These are phyloP conservation scores for Leccinellum rugosiceps DNA, from an alignment of 768 basidiomycete genomes.

Conservation along the genomic window DNA sequence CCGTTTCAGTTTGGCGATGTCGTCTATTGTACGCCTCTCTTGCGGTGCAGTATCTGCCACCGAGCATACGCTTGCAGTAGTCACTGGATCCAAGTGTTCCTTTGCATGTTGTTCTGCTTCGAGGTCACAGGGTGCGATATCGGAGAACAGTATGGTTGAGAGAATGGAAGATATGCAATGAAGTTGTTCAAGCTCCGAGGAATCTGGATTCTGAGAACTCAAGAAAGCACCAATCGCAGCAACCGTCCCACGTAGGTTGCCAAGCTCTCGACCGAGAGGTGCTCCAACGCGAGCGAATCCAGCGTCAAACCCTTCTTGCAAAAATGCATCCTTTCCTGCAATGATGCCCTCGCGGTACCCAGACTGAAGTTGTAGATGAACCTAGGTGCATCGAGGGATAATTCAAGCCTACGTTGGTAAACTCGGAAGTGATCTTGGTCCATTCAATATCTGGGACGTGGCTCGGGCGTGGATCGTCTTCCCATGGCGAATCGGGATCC, in stretches of 20 bases:
- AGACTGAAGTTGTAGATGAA: constrained; percentile 44
- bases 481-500: constrained; percentile 56
- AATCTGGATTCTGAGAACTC: constrained; percentile 24
- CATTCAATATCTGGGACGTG: constrained; percentile 54
- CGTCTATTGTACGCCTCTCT: constrained; percentile 36
- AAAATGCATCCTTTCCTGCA: constrained; percentile 80
- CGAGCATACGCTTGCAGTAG: constrained; percentile 41
- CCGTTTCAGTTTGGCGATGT: constrained; percentile 38
- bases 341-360: constrained; percentile 98
- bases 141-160: constrained; percentile 58
- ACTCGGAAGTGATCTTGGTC: constrained; percentile 63
- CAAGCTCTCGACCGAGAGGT: constrained; percentile 74
- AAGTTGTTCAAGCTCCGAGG: constrained; percentile 37
- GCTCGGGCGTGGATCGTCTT: constrained; percentile 39
- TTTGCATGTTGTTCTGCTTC: constrained; percentile 77
- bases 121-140: constrained; percentile 70
- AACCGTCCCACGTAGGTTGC: constrained; percentile 68
- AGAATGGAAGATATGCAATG: constrained; percentile 56
- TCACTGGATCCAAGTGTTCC: constrained; percentile 48
- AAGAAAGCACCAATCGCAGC: constrained; percentile 63
- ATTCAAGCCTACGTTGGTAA: constrained; percentile 56
- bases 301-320: constrained; percentile 88
- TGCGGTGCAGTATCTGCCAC: constrained; percentile 5
- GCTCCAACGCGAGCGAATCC: constrained; percentile 74
- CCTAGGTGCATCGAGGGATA: background rate